Conservation (phyloP, 805 yeast genomes). For the Ogataea methylovora region DNA sequence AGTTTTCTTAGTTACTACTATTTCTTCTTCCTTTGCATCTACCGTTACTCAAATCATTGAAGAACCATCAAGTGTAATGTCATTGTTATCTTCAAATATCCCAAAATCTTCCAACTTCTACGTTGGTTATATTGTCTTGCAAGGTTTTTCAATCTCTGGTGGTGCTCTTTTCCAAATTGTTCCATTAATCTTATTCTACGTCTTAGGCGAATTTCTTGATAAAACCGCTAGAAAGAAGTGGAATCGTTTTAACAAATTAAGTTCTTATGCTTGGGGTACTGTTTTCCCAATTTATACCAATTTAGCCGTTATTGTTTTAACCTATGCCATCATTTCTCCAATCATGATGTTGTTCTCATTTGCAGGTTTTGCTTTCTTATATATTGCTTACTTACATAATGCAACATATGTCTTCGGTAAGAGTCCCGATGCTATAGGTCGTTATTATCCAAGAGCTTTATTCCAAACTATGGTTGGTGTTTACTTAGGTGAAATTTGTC, state of each 20-base stretch:
- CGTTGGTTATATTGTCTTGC: conserved; percentile 59
- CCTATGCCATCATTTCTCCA: conserved; percentile 75
- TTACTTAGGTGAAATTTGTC: conserved; percentile 79
- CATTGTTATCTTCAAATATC: conserved; percentile 52
- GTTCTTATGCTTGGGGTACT: conserved; percentile 63
- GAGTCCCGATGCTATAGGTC: conserved; percentile 70
- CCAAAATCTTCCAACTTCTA: conserved; percentile 72
- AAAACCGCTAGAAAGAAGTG: conserved; percentile 61
- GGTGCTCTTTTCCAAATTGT: conserved; percentile 59
- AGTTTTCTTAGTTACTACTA: conserved; percentile 62
- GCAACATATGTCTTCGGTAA: conserved; percentile 63
- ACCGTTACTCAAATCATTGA: conserved; percentile 55
- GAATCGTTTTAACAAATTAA: conserved; percentile 47
- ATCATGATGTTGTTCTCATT: conserved; percentile 69
- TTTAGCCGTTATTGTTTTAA: conserved; percentile 59
- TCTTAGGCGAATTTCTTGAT: conserved; percentile 51
- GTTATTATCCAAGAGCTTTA: conserved; percentile 80
- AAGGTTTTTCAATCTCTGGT: conserved; percentile 60
- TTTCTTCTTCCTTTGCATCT: conserved; percentile 66
- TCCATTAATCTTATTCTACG: conserved; percentile 49
- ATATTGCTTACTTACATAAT: conserved; percentile 74
- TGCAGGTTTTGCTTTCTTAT: conserved; percentile 62
- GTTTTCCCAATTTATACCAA: conserved; percentile 69
- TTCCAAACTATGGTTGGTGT: conserved; percentile 85
- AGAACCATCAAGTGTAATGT: conserved; percentile 51